Conservation (phyloP, 2,329 filamentous ascomycete genomes). For the Fusarium penzigii region DNA sequence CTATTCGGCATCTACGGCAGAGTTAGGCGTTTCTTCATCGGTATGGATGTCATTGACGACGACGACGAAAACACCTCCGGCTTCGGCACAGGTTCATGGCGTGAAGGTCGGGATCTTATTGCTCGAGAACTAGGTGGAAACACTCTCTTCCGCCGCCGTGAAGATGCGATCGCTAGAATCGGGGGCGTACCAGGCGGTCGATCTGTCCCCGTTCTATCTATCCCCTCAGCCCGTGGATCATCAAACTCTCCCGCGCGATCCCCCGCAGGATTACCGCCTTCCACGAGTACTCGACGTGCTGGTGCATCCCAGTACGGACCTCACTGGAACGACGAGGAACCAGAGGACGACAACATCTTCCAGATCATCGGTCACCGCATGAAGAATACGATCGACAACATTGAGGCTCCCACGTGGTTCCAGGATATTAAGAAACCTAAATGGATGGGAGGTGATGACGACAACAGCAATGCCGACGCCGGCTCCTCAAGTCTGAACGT, state of each 20-base stretch:
- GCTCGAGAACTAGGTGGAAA: constrained; percentile 77
- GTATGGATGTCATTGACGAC: constrained; percentile 71
- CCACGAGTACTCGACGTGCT: constrained; percentile 29
- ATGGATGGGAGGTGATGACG: constrained; percentile 72
- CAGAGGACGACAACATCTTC: constrained; percentile 80
- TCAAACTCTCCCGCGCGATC: constrained; percentile 41
- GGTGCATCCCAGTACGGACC: constrained; percentile 28
- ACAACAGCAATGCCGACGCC: constrained; percentile 32
- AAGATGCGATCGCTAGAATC: constrained; percentile 42
- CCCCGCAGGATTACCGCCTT: constrained; percentile 38
- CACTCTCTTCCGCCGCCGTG: constrained; percentile 52
- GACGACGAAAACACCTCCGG: constrained; percentile 64
- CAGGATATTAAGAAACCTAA: constrained; percentile 74
- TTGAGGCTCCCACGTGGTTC: constrained; percentile 82
- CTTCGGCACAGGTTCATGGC: constrained; percentile 82
- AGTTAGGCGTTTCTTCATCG: constrained; percentile 78
- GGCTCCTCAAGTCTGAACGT: constrained; percentile 42
- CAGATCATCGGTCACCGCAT: constrained; percentile 81
- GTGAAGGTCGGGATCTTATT: constrained; percentile 88
- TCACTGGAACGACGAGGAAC: constrained; percentile 53
- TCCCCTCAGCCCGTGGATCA: constrained; percentile 43
- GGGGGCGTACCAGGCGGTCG: constrained; percentile 32
- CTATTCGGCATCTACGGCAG: constrained; percentile 88
- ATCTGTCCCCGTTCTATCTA: constrained; percentile 48
- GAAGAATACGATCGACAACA: constrained; percentile 86